These are phyloP conservation scores for Pseudonitzschia multistriata DNA, from an alignment of 108 stramenopile species.

Conservation along the genomic window DNA sequence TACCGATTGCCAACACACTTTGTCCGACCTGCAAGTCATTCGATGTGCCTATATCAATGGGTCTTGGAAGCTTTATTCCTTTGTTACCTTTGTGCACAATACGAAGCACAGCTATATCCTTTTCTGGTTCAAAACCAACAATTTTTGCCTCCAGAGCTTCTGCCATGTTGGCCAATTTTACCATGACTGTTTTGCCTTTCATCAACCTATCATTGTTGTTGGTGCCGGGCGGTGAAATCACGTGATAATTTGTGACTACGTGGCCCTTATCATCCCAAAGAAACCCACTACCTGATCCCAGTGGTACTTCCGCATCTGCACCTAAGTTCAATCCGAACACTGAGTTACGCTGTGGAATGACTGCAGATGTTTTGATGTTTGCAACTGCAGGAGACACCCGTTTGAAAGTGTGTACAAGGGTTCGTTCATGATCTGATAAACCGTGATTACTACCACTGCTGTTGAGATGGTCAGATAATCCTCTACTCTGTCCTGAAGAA, in stretches of 20 bases:
- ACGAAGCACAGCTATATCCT: slow-evolving; percentile 50
- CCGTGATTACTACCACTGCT: not conserved
- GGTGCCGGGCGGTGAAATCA: slow-evolving; percentile 18
- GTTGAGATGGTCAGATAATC: no score
- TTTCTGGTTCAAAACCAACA: slow-evolving; percentile 77
- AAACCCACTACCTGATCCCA: slow-evolving; percentile 67
- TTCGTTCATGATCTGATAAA: slow-evolving; percentile 44
- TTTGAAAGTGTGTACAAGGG: slow-evolving; percentile 51
- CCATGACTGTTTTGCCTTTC: slow-evolving; percentile 35
- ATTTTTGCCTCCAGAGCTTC: slow-evolving; percentile 31
- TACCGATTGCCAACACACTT: slow-evolving; percentile 79
- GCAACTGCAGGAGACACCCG: slow-evolving; percentile 60
- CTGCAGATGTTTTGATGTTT: slow-evolving; percentile 49
- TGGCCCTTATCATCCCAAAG: slow-evolving; percentile 75
- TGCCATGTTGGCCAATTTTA: slow-evolving; percentile 60
- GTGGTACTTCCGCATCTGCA: slow-evolving; percentile 46
- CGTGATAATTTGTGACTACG: slow-evolving; percentile 83
- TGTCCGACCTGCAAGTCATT: slow-evolving; percentile 71
- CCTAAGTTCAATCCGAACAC: slow-evolving; percentile 15
- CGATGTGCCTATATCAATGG: slow-evolving; percentile 48
- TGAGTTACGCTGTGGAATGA: not conserved
- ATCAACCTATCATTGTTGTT: not conserved
- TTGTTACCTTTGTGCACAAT: slow-evolving; percentile 18
- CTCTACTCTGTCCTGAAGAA: not conserved
- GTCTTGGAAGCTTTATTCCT: slow-evolving; percentile 31